Base-by-base conservation (phyloP, 2,329 filamentous ascomycete genomes). In the Fusarium compactum region DNA sequence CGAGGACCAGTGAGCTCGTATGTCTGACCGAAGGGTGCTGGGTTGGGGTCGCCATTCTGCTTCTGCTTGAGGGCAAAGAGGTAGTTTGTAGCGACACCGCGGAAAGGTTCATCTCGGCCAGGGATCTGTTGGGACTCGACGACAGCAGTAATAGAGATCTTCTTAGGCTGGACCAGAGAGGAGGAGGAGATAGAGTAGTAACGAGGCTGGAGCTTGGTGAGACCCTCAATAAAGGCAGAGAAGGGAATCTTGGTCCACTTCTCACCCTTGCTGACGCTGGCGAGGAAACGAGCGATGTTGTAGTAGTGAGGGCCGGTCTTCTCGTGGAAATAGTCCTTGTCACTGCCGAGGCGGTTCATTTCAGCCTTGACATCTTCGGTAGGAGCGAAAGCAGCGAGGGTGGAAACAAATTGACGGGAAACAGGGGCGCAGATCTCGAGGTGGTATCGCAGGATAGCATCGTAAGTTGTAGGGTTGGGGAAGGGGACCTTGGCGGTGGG, bases 101-200 rank as follows among this genome's bases (percentile, higher is more conserved):
- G 95, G 82, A 99, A 92, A 11, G 86, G 82, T 52, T 97, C 92
- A 32, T 88, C 91, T 51, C 93, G 91, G 71, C 92, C 92, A 22
- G 94, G 90, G 70, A 97, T 88, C 63, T 89, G 83, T 74, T 94
- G 87, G 15, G 91, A 93, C 80, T 98, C 96, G 63, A 99, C 95
- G 43, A 98, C 92, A 61, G 95, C 95, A 18, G 96, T 99, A 76
- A 99, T 92, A 65, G 96, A 93, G 72, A 99, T 94, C 84, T 94
- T 95, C 82, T 97, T 91, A 79, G 96, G 95, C 79, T 99, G 95
- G 18, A 97, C 95, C 11, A 94, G 81, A 9, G 96, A 98, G 1
- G 96, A 98, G 2, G 97, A 99, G 4, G 96, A 99, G 80, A 99
- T 99, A 52, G 97, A 99, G 85, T 99, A 99, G 86, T 98, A 99